phyloP scores from a whole-genome alignment of 2,329 filamentous ascomycete species.

The Clonostachys solani region DNA sequence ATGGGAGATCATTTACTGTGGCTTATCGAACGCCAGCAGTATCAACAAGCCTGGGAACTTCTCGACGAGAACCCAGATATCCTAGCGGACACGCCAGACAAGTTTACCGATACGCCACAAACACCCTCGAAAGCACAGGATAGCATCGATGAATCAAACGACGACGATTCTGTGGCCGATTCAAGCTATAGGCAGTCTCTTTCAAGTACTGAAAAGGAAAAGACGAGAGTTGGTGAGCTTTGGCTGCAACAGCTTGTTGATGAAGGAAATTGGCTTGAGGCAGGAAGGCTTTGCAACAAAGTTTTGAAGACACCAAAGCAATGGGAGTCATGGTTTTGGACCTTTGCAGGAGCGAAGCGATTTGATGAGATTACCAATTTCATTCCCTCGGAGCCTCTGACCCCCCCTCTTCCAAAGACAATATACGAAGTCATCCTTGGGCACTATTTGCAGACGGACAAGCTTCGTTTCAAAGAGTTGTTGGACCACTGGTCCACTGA shows the following conservation, averaged over 20 bases:
- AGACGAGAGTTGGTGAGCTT: slow-evolving; percentile 83
- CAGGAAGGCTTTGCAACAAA: slow-evolving; percentile 76
- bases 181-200: slow-evolving; percentile 53
- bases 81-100: slow-evolving; percentile 37
- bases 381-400: slow-evolving; percentile 74
- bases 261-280: slow-evolving; percentile 68
- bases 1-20: slow-evolving; percentile 80
- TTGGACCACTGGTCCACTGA: slow-evolving; percentile 82
- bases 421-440: slow-evolving; percentile 88
- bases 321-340: slow-evolving; percentile 97
- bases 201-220: slow-evolving; percentile 77
- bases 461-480: slow-evolving; percentile 70
- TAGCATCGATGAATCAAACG: slow-evolving; percentile 63
- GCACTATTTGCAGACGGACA: slow-evolving; percentile 80
- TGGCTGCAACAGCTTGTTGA: slow-evolving; percentile 87
- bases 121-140: slow-evolving; percentile 33
- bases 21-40: slow-evolving; percentile 77
- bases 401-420: slow-evolving; percentile 72
- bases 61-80: slow-evolving; percentile 84
- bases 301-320: slow-evolving; percentile 74
- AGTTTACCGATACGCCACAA: slow-evolving; percentile 29
- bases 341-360: slow-evolving; percentile 79
- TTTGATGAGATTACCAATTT: slow-evolving; percentile 87
- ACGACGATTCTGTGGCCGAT: slow-evolving; percentile 57
- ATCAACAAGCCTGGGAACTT: slow-evolving; percentile 83